A percentile compares a stretch with the other conserved stretches of the same genome.
These are phyloP conservation scores for Nigrospora oryzae DNA, from an alignment of 2,329 filamentous ascomycete genomes.

Conservation along the genomic window DNA sequence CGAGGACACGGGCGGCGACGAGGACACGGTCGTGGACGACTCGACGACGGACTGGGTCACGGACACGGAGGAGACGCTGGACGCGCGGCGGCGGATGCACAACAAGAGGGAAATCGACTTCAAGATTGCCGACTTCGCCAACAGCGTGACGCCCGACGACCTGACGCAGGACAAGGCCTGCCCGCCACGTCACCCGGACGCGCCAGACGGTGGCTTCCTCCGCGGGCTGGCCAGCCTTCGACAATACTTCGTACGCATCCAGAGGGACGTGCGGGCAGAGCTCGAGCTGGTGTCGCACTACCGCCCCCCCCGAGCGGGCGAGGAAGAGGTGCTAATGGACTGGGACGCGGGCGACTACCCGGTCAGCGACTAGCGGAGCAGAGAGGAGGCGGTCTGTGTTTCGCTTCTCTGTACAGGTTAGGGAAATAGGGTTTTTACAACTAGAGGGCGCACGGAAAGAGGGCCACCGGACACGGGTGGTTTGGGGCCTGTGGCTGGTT, in stretches of 20 bases:
- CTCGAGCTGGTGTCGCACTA: conserved; percentile 29
- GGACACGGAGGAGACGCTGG: conserved; percentile 44
- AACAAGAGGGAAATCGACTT: conserved; percentile 67
- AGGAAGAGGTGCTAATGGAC: conserved; percentile 10
- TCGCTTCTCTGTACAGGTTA: too few species aligned
- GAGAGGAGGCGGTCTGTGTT: not conserved
- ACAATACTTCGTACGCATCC: conserved; percentile 80
- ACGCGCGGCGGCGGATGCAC: conserved; percentile 28
- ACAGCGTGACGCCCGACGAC: conserved; percentile 88
- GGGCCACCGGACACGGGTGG: too few species aligned
- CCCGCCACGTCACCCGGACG: conserved; percentile 71
- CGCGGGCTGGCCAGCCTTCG: conserved; percentile 72
- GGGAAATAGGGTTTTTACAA: too few species aligned
- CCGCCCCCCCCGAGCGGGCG: conserved; percentile 7
- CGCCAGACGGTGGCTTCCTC: conserved; percentile 83
- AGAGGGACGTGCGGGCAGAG: conserved; percentile 60
- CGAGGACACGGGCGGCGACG: conserved; percentile 56
- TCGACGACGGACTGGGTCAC: conserved; percentile 51
- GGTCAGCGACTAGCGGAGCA: conserved; percentile 15
- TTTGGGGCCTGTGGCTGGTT: too few species aligned
- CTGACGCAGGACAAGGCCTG: conserved; percentile 54
- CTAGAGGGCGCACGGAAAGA: too few species aligned
- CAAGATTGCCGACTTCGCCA: conserved; percentile 98
- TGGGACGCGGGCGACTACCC: conserved; percentile 16
- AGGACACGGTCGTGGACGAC: conserved; percentile 43